These are phyloP conservation scores for Micractinium conductrix DNA, from an alignment of 139 green algal genomes.

Conservation along the genomic window DNA sequence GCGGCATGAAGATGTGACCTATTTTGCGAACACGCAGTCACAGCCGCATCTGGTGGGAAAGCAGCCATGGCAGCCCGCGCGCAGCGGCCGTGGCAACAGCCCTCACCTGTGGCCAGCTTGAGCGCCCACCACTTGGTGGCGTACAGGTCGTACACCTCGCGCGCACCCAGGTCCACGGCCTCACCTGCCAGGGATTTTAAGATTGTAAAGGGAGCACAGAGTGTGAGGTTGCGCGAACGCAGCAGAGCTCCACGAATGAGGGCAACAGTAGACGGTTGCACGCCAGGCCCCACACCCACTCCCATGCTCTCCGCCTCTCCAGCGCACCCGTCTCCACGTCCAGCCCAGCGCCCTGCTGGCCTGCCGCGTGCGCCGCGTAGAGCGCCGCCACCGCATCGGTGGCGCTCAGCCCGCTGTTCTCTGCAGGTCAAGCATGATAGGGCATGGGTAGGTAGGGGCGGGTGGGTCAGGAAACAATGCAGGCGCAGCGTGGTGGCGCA, in stretches of 20 bases:
- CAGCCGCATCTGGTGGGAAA: no score
- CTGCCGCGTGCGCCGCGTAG: slow-evolving; percentile 86
- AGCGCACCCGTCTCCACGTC: slow-evolving; percentile 79
- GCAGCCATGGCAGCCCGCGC: no score
- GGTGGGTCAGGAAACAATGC: no score
- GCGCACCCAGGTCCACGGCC: slow-evolving; percentile 70
- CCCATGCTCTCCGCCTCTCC: not conserved
- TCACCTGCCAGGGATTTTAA: slow-evolving; percentile 5
- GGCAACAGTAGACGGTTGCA: no score
- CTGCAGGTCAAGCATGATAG: no score
- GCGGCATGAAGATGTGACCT: no score
- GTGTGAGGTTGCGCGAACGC: no score
- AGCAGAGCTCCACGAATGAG: not conserved
- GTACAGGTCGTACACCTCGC: slow-evolving; percentile 82
- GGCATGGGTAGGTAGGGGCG: no score
- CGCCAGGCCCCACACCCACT: not conserved
- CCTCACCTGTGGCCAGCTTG: slow-evolving; percentile 88
- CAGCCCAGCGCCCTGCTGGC: slow-evolving; percentile 79
- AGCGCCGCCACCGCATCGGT: slow-evolving; percentile 82
- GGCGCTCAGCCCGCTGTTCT: slow-evolving; percentile 88
- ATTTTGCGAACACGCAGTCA: no score
- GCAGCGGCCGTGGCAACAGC: no score
- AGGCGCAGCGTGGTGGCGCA: no score
- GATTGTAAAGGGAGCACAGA: no score
- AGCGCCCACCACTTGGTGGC: slow-evolving; percentile 96